phyloP scores from a whole-genome alignment of 306 rosid species.

The Vachellia collinsii region DNA sequence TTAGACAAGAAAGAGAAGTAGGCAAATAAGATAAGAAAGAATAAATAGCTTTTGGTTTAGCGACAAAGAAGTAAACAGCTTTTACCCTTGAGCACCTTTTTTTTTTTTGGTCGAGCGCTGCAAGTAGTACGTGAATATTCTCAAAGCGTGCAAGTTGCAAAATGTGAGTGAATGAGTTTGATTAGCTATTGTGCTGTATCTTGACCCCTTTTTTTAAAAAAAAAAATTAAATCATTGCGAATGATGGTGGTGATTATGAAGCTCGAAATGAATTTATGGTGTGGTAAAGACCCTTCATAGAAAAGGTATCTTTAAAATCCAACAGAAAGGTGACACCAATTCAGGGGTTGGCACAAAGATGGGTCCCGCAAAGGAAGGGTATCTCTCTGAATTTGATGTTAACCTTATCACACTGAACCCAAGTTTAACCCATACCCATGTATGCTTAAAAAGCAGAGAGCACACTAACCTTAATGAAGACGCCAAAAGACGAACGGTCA shows the following conservation, averaged over 20 bases:
- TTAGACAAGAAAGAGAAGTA: background rate
- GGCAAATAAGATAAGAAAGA: background rate
- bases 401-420: conserved; percentile 33
- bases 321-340: conserved; percentile 24
- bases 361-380: conserved; percentile 38
- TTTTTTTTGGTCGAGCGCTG: background rate
- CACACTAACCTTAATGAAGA: background rate
- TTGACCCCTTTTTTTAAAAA: background rate
- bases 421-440: background rate
- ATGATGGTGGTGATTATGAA: conserved; percentile 31
- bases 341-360: conserved; percentile 38
- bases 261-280: conserved; percentile 19
- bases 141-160: background rate
- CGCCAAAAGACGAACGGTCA: conserved; percentile 20
- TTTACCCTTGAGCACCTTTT: background rate
- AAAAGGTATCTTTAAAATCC: conserved; percentile 41
- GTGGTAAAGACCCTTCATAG: conserved; percentile 48
- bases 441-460: background rate
- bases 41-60: background rate
- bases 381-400: conserved; percentile 28
- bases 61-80: background rate
- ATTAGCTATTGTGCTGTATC: conserved; percentile 10
- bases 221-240: conserved; percentile 24
- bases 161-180: conserved; percentile 5
- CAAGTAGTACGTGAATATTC: conserved; percentile 8